phyloP scores from a whole-genome alignment of 371 early-diverging fungal genomes.

The Mucor velutinosus region DNA sequence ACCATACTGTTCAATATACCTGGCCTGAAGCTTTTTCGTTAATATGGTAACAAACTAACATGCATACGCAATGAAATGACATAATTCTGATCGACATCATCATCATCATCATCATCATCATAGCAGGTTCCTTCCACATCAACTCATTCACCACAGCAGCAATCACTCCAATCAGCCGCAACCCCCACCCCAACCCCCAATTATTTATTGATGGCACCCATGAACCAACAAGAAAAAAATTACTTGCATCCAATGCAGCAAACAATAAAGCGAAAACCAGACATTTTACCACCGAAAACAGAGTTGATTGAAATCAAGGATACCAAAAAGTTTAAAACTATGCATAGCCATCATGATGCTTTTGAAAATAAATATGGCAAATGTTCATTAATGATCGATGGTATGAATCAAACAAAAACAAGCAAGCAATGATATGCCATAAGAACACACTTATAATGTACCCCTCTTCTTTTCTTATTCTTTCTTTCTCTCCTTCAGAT shows the following conservation, averaged over 20 bases:
- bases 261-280: background rate
- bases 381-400: background rate
- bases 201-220: background rate
- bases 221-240: background rate
- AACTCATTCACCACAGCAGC: background rate
- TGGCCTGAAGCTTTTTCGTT: background rate
- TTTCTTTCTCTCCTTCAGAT: background rate
- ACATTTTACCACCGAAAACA: background rate
- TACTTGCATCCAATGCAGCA: background rate
- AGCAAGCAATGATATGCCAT: background rate
- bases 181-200: background rate
- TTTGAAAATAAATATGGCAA: conserved; percentile 7
- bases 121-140: background rate
- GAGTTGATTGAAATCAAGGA: background rate
- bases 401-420: background rate
- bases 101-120: background rate
- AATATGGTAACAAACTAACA: background rate
- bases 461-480: background rate
- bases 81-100: background rate
- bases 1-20: background rate
- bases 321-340: conserved; percentile 3
- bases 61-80: background rate
- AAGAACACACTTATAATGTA: background rate
- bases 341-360: conserved; percentile 1
- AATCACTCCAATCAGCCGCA: background rate